These are phyloP conservation scores for Metarhizium humberi DNA, from an alignment of 2,329 filamentous ascomycete species.

Conservation along the genomic window DNA sequence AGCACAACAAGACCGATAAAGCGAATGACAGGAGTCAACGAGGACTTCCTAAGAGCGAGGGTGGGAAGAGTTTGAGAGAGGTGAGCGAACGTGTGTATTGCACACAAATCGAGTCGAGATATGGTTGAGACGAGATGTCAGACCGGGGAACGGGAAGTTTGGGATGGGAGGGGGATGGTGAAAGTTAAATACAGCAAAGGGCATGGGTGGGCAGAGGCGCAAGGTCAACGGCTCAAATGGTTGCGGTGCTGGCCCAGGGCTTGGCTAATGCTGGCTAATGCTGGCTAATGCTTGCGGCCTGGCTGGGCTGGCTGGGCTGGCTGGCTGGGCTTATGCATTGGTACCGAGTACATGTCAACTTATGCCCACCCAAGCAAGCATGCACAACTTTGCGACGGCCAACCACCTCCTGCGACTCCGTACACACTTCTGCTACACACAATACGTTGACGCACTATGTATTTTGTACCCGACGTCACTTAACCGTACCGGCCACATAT, in stretches of 20 bases:
- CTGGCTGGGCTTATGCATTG: not conserved
- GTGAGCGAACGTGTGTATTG: slow-evolving; percentile 40
- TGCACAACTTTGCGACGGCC: too few species aligned
- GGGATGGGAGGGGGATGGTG: slow-evolving; percentile 5
- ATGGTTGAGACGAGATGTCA: slow-evolving; percentile 5
- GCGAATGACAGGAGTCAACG: slow-evolving; percentile 68
- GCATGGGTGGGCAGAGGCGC: not conserved
- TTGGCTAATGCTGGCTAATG: not conserved
- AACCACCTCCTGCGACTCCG: too few species aligned
- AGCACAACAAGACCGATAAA: slow-evolving; percentile 44
- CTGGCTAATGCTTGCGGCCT: not conserved
- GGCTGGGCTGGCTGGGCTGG: not conserved
- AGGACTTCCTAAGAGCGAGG: slow-evolving; percentile 54
- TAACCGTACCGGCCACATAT: too few species aligned
- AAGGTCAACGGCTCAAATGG: not conserved
- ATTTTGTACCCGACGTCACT: too few species aligned
- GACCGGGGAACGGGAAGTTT: not conserved
- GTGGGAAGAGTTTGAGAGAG: slow-evolving; percentile 27
- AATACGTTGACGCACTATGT: too few species aligned
- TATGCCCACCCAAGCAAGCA: too few species aligned
- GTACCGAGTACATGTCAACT: not conserved
- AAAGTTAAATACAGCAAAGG: slow-evolving; percentile 8
- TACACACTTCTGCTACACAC: too few species aligned
- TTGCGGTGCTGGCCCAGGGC: not conserved
- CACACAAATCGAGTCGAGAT: slow-evolving; percentile 4